These are phyloP conservation scores for Russula brevipes DNA, from an alignment of 768 basidiomycete genomes.

Conservation along the genomic window DNA sequence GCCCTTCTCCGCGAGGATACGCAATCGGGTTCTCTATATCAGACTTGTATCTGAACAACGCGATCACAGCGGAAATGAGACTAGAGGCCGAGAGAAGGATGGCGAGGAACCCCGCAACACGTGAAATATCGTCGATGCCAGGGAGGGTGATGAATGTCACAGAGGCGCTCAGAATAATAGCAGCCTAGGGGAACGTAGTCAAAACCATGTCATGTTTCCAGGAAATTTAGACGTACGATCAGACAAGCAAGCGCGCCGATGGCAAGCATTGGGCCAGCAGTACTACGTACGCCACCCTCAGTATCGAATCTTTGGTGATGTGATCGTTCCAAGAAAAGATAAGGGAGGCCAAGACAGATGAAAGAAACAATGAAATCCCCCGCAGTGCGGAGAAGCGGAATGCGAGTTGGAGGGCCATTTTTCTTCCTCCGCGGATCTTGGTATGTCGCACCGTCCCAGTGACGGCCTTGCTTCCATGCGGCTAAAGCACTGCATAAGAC, in stretches of 20 bases:
- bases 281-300: constrained; percentile 47
- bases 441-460: constrained; percentile 18
- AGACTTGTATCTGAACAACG: constrained; percentile 64
- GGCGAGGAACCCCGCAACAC: constrained; percentile 61
- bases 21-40: constrained; percentile 52
- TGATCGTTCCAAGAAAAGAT: constrained; percentile 58
- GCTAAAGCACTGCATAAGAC: constrained; percentile 11
- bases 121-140: constrained; percentile 57
- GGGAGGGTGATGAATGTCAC: constrained; percentile 79
- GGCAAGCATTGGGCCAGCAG: constrained; percentile 53
- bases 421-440: background rate
- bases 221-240: constrained; percentile 26
- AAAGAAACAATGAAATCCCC: constrained; percentile 56
- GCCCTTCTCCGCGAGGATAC: constrained; percentile 46
- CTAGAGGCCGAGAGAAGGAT: constrained; percentile 64
- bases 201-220: constrained; percentile 1
- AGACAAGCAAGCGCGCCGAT: constrained; percentile 51
- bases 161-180: constrained; percentile 73
- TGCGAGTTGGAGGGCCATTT: constrained; percentile 23
- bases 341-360: constrained; percentile 75
- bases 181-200: constrained; percentile 47
- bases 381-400: constrained; percentile 44
- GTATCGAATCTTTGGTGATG: constrained; percentile 50
- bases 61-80: constrained; percentile 62
- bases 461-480: constrained; percentile 22